Evolutionary conservation across 2,329 filamentous ascomycete species (phyloP).

Genomic region (Berkeleyomyces basicola): DNA sequence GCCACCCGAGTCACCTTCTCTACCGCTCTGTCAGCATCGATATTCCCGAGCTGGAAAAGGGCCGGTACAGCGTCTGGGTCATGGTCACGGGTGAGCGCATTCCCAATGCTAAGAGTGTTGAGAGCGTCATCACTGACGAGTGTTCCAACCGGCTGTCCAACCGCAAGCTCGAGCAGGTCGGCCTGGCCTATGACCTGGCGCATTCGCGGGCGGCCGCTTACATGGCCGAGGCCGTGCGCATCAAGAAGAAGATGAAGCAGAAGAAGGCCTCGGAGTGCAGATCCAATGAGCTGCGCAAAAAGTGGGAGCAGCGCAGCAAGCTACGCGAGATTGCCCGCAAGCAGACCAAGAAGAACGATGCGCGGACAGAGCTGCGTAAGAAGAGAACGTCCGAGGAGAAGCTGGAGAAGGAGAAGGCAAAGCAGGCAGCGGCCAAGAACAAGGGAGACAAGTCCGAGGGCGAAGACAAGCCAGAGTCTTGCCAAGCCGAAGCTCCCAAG

Average conservation of each 20-base stretch:
- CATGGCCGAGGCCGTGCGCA: constrained; percentile 32
- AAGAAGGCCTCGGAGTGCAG: constrained; percentile 32
- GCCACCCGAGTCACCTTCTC: constrained; percentile 42
- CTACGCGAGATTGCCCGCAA: constrained; percentile 26
- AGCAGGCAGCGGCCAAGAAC: constrained; percentile 18
- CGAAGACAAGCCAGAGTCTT: neutral
- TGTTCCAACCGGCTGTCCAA: constrained; percentile 29
- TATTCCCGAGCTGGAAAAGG: constrained; percentile 36
- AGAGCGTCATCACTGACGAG: constrained; percentile 39
- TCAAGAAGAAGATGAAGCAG: constrained; percentile 32
- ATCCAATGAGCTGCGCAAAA: constrained; percentile 28
- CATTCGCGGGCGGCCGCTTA: constrained; percentile 40
- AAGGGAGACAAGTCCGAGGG: constrained; percentile 17
- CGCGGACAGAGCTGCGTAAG: constrained; percentile 20
- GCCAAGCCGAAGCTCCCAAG: constrained; percentile 3
- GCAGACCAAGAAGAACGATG: constrained; percentile 24
- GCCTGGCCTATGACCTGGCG: constrained; percentile 41
- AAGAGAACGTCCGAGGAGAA: constrained; percentile 14
- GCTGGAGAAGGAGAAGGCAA: constrained; percentile 16
- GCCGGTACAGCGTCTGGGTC: constrained; percentile 40
- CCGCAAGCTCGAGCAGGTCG: constrained; percentile 42
- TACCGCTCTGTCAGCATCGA: constrained; percentile 41
- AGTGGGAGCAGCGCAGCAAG: constrained; percentile 33
- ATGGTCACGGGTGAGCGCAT: constrained; percentile 36
- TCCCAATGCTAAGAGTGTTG: constrained; percentile 27